Conservation (phyloP, 345 rosid species). For the Cochlearia excelsa region DNA sequence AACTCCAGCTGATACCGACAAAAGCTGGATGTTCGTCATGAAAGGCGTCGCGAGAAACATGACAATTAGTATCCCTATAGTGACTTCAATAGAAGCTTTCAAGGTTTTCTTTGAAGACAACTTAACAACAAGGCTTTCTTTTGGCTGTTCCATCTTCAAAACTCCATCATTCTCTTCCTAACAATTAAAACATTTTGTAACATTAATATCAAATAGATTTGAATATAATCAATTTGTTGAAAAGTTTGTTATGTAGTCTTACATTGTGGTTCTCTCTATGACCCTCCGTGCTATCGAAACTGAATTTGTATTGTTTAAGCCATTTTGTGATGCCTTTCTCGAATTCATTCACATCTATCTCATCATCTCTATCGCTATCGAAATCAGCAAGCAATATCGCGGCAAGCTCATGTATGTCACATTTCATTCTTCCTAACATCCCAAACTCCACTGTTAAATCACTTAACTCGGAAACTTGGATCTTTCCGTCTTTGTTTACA, state of each 20-base stretch:
- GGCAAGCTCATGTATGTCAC: slow-evolving; percentile 20
- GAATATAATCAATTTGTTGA: not conserved
- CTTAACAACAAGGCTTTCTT: slow-evolving; percentile 19
- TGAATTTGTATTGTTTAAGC: slow-evolving; percentile 22
- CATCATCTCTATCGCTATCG: slow-evolving; percentile 16
- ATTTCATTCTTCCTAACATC: slow-evolving; percentile 25
- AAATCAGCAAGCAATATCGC: slow-evolving; percentile 20
- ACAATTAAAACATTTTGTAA: not conserved
- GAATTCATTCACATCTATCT: slow-evolving; percentile 21
- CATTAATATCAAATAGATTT: not conserved
- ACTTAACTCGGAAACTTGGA: slow-evolving; percentile 27
- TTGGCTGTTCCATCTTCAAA: slow-evolving; percentile 20
- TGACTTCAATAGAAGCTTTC: slow-evolving; percentile 27
- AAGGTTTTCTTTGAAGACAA: slow-evolving; percentile 14
- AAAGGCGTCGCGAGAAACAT: slow-evolving; percentile 32
- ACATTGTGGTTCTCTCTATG: slow-evolving; percentile 16
- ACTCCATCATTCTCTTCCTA: slow-evolving; percentile 22
- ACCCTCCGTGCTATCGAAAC: not conserved
- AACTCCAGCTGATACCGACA: slow-evolving; percentile 29
- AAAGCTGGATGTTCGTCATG: slow-evolving; percentile 29
- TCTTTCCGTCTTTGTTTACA: slow-evolving; percentile 30
- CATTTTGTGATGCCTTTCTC: slow-evolving; percentile 8
- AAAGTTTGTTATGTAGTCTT: not conserved
- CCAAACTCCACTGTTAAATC: slow-evolving; percentile 27
- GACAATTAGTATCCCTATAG: slow-evolving; percentile 23